Conservation (phyloP, 345 rosid species). For the Orychophragmus violaceus region DNA sequence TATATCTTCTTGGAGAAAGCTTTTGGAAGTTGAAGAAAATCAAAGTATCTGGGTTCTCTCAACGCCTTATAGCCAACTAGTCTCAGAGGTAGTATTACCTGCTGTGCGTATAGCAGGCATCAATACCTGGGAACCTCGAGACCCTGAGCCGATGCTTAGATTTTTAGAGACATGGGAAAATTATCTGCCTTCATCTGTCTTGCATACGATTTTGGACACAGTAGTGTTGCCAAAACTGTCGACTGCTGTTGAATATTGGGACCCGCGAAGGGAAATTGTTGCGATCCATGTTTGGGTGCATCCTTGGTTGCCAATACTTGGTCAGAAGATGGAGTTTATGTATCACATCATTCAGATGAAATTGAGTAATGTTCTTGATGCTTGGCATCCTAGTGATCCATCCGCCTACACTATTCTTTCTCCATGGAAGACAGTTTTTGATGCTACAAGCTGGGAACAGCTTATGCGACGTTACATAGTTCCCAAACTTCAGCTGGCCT, state of each 20-base stretch:
- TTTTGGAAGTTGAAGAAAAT: conserved; percentile 58
- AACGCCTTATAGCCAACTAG: conserved; percentile 63
- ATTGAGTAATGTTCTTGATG: conserved; percentile 76
- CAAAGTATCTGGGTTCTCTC: conserved; percentile 60
- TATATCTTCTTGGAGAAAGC: conserved; percentile 56
- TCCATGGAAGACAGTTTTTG: conserved; percentile 89
- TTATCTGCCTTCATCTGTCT: conserved; percentile 57
- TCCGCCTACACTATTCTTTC: conserved; percentile 80
- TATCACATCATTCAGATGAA: conserved; percentile 72
- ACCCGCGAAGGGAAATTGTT: conserved; percentile 69
- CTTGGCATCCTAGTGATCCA: conserved; percentile 80
- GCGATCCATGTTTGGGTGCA: conserved; percentile 93
- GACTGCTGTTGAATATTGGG: conserved; percentile 70
- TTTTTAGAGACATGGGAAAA: conserved; percentile 83
- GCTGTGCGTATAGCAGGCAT: conserved; percentile 76
- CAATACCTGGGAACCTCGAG: conserved; percentile 87
- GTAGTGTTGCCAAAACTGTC: conserved; percentile 76
- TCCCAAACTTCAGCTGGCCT: conserved; percentile 77
- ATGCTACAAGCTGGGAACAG: conserved; percentile 77
- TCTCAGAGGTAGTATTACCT: conserved; percentile 74
- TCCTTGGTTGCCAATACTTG: conserved; percentile 89
- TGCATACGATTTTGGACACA: conserved; percentile 49
- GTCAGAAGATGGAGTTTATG: conserved; percentile 64
- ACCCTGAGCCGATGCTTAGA: conserved; percentile 90
- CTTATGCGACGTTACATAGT: conserved; percentile 78